These are phyloP conservation scores for Wakefieldia striispora DNA, from an alignment of 768 basidiomycete genomes.

Conservation along the genomic window DNA sequence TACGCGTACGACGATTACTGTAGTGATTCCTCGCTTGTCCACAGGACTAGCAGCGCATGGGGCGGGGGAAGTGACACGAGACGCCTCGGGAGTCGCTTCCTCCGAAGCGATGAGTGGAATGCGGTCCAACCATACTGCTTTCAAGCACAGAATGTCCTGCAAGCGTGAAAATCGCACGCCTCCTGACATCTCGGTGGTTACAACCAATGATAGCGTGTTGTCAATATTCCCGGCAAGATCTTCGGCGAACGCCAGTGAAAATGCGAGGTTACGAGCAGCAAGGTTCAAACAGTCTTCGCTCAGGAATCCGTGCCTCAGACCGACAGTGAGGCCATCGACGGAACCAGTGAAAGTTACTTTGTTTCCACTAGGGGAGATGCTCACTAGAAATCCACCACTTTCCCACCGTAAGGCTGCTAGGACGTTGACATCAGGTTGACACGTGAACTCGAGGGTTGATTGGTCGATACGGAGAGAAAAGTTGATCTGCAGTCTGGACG, in stretches of 20 bases:
- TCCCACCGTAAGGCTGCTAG: slow-evolving; percentile 88
- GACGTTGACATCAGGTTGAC: slow-evolving; percentile 92
- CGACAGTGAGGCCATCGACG: slow-evolving; percentile 77
- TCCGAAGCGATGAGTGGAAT: slow-evolving; percentile 70
- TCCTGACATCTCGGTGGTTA: slow-evolving; percentile 85
- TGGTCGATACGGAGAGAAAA: slow-evolving; percentile 91
- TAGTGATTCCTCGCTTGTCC: slow-evolving; percentile 49
- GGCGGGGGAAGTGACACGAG: slow-evolving; percentile 18
- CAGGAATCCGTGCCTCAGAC: slow-evolving; percentile 81
- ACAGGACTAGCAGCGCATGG: slow-evolving; percentile 10
- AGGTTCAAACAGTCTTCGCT: slow-evolving; percentile 81
- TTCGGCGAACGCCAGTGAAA: slow-evolving; percentile 65
- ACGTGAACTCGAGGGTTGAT: slow-evolving; percentile 83
- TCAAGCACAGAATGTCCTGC: slow-evolving; percentile 92
- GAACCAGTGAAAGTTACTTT: slow-evolving; percentile 72
- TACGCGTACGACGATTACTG: slow-evolving; percentile 64
- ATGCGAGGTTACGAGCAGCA: slow-evolving; percentile 77
- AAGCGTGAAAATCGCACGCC: slow-evolving; percentile 80
- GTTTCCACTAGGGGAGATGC: slow-evolving; percentile 70
- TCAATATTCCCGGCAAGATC: slow-evolving; percentile 33
- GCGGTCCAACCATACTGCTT: slow-evolving; percentile 90
- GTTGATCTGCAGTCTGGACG: slow-evolving; percentile 64
- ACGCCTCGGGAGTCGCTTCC: slow-evolving; percentile 16
- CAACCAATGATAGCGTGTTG: slow-evolving; percentile 64
- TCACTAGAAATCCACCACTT: slow-evolving; percentile 87